Percentiles rank a stretch among this genome's conserved stretches.
Conservation (phyloP, 1,139 yeast genomes). For the Geotrichum aggregatum region DNA sequence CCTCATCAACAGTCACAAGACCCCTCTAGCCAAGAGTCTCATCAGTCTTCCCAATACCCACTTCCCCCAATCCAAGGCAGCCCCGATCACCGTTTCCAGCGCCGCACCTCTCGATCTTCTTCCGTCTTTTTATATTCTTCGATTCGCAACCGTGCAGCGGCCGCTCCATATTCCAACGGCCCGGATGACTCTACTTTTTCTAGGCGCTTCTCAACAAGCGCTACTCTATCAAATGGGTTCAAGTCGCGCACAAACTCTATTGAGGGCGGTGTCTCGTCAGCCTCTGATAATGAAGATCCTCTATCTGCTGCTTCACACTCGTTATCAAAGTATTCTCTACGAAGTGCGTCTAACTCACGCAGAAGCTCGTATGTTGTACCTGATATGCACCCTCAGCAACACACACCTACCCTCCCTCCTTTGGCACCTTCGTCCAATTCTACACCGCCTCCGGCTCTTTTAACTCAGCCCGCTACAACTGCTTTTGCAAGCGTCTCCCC, state of each 20-base stretch:
- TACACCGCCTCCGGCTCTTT: conserved; percentile 13
- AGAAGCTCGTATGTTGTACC: conserved; percentile 33
- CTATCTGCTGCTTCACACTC: conserved; percentile 28
- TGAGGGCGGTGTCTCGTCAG: conserved; percentile 24
- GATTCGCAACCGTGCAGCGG: conserved; percentile 14
- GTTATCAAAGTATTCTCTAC: conserved; percentile 33
- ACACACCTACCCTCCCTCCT: conserved; percentile 4
- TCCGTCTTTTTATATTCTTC: conserved; percentile 16
- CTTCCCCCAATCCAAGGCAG: conserved; percentile 17
- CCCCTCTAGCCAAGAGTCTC: conserved; percentile 13
- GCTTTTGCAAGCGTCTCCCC: conserved; percentile 11
- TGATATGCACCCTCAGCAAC: conserved; percentile 8
- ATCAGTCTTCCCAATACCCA: conserved; percentile 9
- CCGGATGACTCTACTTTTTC: conserved; percentile 15
- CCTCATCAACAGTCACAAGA: conserved; percentile 26
- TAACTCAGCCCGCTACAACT: conserved; percentile 11
- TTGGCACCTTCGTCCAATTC: conserved; percentile 5
- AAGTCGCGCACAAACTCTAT: conserved; percentile 20
- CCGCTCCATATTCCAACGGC: conserved; percentile 4
- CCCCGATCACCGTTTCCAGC: conserved; percentile 12
- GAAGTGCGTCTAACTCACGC: conserved; percentile 31
- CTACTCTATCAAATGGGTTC: conserved; percentile 26
- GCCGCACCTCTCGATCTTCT: conserved; percentile 13
- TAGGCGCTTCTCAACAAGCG: conserved; percentile 16
- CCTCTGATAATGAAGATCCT: conserved; percentile 36